A percentile compares a stretch with the other conserved stretches of the same genome.
phyloP scores from a whole-genome alignment of 1,284 basidiomycete genomes.

The Fomes fomentarius region DNA sequence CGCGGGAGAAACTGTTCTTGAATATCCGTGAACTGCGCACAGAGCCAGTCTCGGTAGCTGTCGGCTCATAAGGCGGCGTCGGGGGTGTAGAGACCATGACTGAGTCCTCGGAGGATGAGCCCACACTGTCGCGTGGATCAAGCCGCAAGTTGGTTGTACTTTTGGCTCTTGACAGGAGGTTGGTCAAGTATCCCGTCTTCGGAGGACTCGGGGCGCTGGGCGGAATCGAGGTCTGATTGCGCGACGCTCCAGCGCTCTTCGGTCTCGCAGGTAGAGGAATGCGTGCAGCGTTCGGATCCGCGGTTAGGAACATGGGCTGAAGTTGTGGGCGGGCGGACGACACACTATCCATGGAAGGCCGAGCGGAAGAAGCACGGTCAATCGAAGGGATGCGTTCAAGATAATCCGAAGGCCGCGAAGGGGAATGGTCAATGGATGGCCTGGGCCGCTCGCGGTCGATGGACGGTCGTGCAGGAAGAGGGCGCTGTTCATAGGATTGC shows the following conservation, averaged over 20 bases:
- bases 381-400: constrained; percentile 15
- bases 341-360: constrained; percentile 16
- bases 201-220: constrained; percentile 28
- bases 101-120: constrained; percentile 39
- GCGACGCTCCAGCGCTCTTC: constrained; percentile 22
- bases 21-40: constrained; percentile 33
- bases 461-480: constrained; percentile 1
- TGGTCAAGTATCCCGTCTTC: constrained; percentile 32
- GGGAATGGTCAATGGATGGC: constrained; percentile 10
- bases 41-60: constrained; percentile 13
- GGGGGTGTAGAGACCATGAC: constrained; percentile 35
- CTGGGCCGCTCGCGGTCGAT: background rate
- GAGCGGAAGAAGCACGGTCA: constrained; percentile 9
- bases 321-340: constrained; percentile 15
- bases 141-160: constrained; percentile 26
- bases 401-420: constrained; percentile 4
- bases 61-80: constrained; percentile 32
- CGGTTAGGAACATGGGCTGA: constrained; percentile 23
- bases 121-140: constrained; percentile 35
- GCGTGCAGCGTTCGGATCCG: constrained; percentile 19
- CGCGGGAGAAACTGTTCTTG: constrained; percentile 35
- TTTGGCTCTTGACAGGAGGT: constrained; percentile 31
- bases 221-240: constrained; percentile 18
- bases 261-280: constrained; percentile 17
- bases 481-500: constrained; percentile 2